phyloP scores from a whole-genome alignment of 164 flowering plant species.

The Echeveria elegans region DNA sequence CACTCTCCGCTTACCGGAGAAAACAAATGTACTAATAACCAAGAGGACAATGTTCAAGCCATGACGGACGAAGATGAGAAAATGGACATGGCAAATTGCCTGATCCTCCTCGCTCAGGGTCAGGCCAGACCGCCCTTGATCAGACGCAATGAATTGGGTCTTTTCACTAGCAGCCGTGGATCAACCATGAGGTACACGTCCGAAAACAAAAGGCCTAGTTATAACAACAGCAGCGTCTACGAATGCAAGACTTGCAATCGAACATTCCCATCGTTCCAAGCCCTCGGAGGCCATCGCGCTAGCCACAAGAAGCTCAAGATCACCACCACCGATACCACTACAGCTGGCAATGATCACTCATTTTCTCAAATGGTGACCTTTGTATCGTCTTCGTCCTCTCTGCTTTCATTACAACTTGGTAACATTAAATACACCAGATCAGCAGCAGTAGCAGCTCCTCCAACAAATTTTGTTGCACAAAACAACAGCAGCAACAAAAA shows the following conservation, averaged over 20 bases:
- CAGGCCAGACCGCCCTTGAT: neutral
- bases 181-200: neutral
- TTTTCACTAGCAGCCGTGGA: neutral
- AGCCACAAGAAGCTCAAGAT: constrained; percentile 1
- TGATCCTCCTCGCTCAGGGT: constrained; percentile 2
- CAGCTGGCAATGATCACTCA: neutral
- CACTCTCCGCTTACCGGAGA: neutral
- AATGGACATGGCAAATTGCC: constrained; percentile 2
- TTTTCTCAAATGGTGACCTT: neutral
- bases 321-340: neutral
- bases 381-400: neutral
- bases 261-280: neutral
- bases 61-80: neutral
- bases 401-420: neutral
- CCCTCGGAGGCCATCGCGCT: neutral
- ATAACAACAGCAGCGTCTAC: neutral
- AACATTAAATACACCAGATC: neutral
- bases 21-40: neutral
- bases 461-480: neutral
- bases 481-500: neutral
- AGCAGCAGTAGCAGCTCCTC: neutral
- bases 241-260: constrained; percentile 2
- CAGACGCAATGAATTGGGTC: neutral
- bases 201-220: neutral
- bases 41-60: neutral